These are phyloP conservation scores for Dacryopinax primogenitus DNA, from an alignment of 768 basidiomycete genomes.

Conservation along the genomic window DNA sequence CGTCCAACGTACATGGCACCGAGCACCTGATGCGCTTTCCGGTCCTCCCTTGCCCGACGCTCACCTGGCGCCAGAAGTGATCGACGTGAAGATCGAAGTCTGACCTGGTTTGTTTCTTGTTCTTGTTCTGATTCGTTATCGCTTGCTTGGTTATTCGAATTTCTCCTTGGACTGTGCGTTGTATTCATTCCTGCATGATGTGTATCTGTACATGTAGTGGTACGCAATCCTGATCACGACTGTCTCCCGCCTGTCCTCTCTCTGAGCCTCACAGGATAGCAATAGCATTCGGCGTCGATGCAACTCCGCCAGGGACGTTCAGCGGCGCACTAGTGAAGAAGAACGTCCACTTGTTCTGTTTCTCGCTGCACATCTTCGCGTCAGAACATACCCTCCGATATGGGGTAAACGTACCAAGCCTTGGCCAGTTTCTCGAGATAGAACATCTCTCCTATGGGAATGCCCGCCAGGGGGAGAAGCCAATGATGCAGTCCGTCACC, in stretches of 20 bases:
- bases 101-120: background rate
- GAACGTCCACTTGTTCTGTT: conserved; percentile 52
- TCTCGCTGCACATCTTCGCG: conserved; percentile 27
- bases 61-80: background rate
- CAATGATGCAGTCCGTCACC: conserved; percentile 8
- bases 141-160: background rate
- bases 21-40: background rate
- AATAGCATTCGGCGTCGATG: background rate
- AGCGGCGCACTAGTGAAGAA: conserved; percentile 68
- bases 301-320: conserved; percentile 31
- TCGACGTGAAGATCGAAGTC: conserved; percentile 4
- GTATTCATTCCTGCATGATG: background rate
- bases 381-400: background rate
- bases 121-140: background rate
- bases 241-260: too few species aligned
- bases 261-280: background rate
- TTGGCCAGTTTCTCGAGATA: conserved; percentile 52
- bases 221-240: too few species aligned
- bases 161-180: background rate
- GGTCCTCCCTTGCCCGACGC: background rate
- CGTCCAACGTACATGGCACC: background rate
- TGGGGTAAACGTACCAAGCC: conserved; percentile 23
- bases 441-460: conserved; percentile 62
- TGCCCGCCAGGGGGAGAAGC: conserved; percentile 46
- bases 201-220: conserved; percentile 6